A percentile compares a stretch with the other conserved stretches of the same genome.
Conservation (phyloP, 306 rosid genomes). For the Cucumis cinereus region DNA sequence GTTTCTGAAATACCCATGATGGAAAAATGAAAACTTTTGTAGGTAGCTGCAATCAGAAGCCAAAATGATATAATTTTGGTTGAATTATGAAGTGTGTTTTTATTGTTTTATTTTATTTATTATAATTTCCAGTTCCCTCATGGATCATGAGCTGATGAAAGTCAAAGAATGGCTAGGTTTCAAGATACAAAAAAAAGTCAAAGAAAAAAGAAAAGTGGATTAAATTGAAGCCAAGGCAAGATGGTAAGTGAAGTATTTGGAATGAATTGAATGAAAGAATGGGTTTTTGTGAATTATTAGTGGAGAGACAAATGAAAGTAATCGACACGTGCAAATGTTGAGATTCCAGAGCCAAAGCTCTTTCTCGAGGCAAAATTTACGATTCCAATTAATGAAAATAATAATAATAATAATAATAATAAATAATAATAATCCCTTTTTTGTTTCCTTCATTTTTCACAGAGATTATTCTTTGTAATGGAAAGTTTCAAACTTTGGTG, state of each 20-base stretch:
- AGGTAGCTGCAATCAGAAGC: background rate
- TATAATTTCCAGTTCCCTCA: background rate
- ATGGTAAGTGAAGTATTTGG: background rate
- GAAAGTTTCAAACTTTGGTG: background rate
- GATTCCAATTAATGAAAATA: background rate
- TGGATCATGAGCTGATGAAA: background rate
- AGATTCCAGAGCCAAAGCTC: background rate
- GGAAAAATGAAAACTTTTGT: background rate
- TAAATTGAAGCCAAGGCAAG: too few relatives aligned
- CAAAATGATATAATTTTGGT: background rate
- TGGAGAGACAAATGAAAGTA: slow-evolving; percentile 1
- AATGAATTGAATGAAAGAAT: background rate
- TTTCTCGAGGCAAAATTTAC: slow-evolving; percentile 3
- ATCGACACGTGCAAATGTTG: background rate
- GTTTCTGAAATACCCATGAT: background rate
- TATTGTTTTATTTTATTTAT: background rate
- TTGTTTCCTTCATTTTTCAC: background rate
- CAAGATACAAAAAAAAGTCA: background rate
- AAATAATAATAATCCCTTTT: background rate
- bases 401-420: background rate
- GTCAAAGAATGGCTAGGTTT: background rate
- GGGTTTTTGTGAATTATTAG: background rate
- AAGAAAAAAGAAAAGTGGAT: background rate
- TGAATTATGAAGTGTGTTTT: background rate
- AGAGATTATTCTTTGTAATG: background rate